Conservation (phyloP, 192 early-diverging fungal species). For the Phycomyces blakesleeanus region DNA sequence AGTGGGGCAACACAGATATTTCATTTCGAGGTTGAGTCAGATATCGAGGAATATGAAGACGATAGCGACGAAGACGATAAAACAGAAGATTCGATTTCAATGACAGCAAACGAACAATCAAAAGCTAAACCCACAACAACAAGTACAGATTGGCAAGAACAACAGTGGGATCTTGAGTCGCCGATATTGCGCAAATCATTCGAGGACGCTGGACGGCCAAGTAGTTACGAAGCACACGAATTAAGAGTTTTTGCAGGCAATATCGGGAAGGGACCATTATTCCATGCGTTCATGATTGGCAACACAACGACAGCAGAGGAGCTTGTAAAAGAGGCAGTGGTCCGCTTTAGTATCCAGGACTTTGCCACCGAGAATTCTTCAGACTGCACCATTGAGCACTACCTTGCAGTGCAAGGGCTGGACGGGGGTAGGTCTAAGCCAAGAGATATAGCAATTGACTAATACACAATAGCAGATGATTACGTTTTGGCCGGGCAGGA, state of each 20-base stretch:
- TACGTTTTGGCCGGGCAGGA: constrained; percentile 41
- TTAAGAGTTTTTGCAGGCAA: constrained; percentile 50
- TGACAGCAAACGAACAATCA: constrained; percentile 2
- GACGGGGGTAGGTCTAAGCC: constrained; percentile 40
- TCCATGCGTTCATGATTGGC: constrained; percentile 44
- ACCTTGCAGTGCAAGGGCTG: constrained; percentile 41
- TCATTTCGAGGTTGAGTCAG: constrained; percentile 33
- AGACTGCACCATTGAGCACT: constrained; percentile 38
- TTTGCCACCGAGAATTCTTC: constrained; percentile 11
- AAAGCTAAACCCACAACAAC: neutral
- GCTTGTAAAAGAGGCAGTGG: constrained; percentile 44
- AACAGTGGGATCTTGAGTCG: constrained; percentile 1
- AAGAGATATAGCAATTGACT: neutral
- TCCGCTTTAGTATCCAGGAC: constrained; percentile 44
- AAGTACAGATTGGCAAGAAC: neutral
- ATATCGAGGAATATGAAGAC: constrained; percentile 20
- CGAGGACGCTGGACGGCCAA: neutral
- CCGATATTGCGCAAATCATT: neutral
- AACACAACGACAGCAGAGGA: constrained; percentile 36
- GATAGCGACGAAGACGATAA: constrained; percentile 37
- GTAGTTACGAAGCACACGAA: constrained; percentile 13
- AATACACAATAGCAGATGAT: constrained; percentile 29
- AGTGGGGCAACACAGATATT: constrained; percentile 17
- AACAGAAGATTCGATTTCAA: constrained; percentile 25
- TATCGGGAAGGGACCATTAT: constrained; percentile 42